Evolutionary conservation across 2,329 filamentous ascomycete species (phyloP).

Genomic region (Fusarium clavum): DNA sequence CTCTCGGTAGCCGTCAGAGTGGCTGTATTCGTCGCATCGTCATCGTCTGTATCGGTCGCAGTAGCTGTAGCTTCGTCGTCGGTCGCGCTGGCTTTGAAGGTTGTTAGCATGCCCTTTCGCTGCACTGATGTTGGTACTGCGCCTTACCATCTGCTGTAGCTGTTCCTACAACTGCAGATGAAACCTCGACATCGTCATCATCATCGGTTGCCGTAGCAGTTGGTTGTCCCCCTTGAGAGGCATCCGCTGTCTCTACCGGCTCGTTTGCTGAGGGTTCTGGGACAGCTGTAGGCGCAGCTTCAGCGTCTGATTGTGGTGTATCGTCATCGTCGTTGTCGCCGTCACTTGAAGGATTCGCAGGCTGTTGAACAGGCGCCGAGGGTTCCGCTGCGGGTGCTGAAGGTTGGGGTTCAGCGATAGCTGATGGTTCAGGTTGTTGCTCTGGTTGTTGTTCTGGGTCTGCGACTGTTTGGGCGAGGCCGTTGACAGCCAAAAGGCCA

Average conservation of each 20-base stretch:
- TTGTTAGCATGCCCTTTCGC: background rate
- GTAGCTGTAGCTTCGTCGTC: constrained; percentile 12
- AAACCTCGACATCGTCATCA: background rate
- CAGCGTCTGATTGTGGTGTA: background rate
- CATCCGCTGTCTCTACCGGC: constrained; percentile 5
- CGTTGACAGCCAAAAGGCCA: constrained; percentile 29
- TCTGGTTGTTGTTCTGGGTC: constrained; percentile 15
- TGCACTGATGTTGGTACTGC: background rate
- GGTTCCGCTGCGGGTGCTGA: constrained; percentile 28
- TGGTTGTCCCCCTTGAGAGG: constrained; percentile 14
- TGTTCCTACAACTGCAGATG: constrained; percentile 13
- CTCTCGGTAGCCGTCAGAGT: constrained; percentile 16
- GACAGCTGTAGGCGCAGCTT: constrained; percentile 1
- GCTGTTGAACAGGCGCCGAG: constrained; percentile 14
- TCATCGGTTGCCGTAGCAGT: constrained; percentile 8
- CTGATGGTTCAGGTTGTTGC: constrained; percentile 10
- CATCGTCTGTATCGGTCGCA: background rate
- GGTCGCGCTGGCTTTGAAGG: constrained; percentile 16
- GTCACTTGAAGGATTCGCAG: background rate
- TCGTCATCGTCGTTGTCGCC: background rate
- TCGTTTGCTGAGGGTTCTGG: constrained; percentile 10
- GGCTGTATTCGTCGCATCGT: constrained; percentile 8
- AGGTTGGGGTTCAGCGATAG: constrained; percentile 21
- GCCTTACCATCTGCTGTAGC: constrained; percentile 25
- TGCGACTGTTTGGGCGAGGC: constrained; percentile 27